Conservation (phyloP, 805 yeast genomes). For the Ogataea allantospora region DNA sequence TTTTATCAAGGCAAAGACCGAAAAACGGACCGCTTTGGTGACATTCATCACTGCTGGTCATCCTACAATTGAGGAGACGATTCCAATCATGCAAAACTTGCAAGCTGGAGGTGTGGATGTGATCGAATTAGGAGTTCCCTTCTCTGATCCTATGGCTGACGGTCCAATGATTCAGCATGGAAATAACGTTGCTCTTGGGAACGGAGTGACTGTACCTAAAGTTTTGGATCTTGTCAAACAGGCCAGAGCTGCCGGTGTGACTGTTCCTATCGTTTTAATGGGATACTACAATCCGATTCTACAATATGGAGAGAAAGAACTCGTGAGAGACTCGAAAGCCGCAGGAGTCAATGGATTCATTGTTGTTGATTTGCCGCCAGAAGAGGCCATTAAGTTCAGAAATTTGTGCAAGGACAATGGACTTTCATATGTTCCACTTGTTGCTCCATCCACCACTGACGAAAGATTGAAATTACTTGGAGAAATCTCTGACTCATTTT, state of each 20-base stretch:
- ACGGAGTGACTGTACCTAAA: slow-evolving; percentile 71
- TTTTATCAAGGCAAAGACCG: slow-evolving; percentile 33
- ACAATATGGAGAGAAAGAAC: slow-evolving; percentile 82
- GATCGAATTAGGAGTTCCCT: slow-evolving; percentile 93
- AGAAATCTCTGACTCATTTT: slow-evolving; percentile 88
- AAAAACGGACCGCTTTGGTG: slow-evolving; percentile 78
- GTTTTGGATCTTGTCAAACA: slow-evolving; percentile 68
- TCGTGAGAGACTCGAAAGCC: slow-evolving; percentile 71
- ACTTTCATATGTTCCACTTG: slow-evolving; percentile 84
- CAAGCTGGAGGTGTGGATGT: slow-evolving; percentile 96
- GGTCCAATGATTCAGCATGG: slow-evolving; percentile 96
- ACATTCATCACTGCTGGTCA: slow-evolving; percentile 94
- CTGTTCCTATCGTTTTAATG: slow-evolving; percentile 89
- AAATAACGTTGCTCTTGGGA: slow-evolving; percentile 75
- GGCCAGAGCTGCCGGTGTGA: slow-evolving; percentile 82
- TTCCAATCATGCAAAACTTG: slow-evolving; percentile 81
- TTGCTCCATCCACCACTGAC: slow-evolving; percentile 95
- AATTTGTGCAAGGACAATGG: slow-evolving; percentile 63
- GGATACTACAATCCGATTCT: slow-evolving; percentile 96
- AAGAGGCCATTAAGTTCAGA: slow-evolving; percentile 90
- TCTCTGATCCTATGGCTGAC: slow-evolving; percentile 98
- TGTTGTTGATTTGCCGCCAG: slow-evolving; percentile 96
- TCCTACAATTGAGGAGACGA: slow-evolving; percentile 84
- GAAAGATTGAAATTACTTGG: slow-evolving; percentile 78
- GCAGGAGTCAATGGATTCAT: slow-evolving; percentile 96